phyloP scores from a whole-genome alignment of 441 rosid genomes.

The Erodium trifolium region DNA sequence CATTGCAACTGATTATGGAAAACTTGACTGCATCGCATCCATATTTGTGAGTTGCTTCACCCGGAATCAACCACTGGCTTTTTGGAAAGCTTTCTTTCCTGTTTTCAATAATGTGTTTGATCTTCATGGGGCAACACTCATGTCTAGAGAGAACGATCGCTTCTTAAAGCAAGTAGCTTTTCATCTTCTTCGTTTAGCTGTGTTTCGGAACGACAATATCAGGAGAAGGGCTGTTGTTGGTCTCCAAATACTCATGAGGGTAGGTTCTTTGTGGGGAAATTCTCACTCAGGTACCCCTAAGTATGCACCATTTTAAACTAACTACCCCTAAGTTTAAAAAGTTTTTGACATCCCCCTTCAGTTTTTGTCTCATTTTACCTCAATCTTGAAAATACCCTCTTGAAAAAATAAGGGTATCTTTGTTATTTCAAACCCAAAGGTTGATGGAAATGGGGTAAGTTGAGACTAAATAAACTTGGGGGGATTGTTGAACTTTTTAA shows the following conservation, averaged over 20 bases:
- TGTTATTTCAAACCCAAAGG: too few relatives aligned
- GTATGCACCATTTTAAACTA: too few relatives aligned
- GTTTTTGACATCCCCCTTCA: too few relatives aligned
- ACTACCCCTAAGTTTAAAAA: too few relatives aligned
- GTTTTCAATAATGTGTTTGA: slow-evolving; percentile 71
- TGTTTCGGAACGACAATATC: slow-evolving; percentile 87
- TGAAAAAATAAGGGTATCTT: too few relatives aligned
- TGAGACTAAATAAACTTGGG: too few relatives aligned
- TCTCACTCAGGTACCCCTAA: too few relatives aligned
- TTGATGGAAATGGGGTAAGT: too few relatives aligned
- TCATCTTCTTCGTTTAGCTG: slow-evolving; percentile 91
- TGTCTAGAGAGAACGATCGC: slow-evolving; percentile 99
- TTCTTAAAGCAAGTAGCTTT: slow-evolving; percentile 96
- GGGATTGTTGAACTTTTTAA: too few relatives aligned
- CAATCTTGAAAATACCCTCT: too few relatives aligned
- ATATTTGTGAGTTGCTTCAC: slow-evolving; percentile 84
- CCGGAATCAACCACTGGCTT: slow-evolving; percentile 84
- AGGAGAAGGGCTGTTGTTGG: slow-evolving; percentile 94
- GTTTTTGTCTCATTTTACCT: too few relatives aligned
- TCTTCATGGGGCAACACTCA: slow-evolving; percentile 93
- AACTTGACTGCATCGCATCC: slow-evolving; percentile 90
- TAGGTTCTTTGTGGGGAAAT: slow-evolving; percentile 37
- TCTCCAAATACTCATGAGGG: slow-evolving; percentile 91
- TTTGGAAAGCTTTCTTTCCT: slow-evolving; percentile 87
- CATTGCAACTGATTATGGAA: slow-evolving; percentile 96